Conservation (phyloP, 2,329 filamentous ascomycete genomes). For the Drechslerella stenobrocha region DNA sequence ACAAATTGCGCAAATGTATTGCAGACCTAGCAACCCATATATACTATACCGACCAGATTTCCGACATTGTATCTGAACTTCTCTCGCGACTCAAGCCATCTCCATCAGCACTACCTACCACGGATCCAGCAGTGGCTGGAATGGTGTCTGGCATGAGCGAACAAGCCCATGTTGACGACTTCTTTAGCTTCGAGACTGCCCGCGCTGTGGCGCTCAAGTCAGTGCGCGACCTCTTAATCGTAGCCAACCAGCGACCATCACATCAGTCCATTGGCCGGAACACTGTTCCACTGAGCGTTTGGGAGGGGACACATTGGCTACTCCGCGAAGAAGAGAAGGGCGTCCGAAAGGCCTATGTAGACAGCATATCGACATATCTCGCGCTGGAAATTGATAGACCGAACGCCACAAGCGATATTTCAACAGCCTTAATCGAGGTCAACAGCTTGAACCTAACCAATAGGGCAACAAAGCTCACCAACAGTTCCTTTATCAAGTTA, state of each 20-base stretch:
- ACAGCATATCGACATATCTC: slow-evolving; percentile 82
- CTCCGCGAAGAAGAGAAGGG: slow-evolving; percentile 75
- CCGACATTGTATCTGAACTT: slow-evolving; percentile 87
- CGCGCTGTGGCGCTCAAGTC: slow-evolving; percentile 70
- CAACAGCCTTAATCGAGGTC: slow-evolving; percentile 58
- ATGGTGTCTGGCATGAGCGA: slow-evolving; percentile 61
- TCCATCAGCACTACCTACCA: slow-evolving; percentile 57
- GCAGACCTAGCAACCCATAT: slow-evolving; percentile 91
- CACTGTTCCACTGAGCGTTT: slow-evolving; percentile 76
- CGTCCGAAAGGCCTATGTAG: slow-evolving; percentile 81
- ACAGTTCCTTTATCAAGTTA: slow-evolving; percentile 68
- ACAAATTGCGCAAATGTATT: slow-evolving; percentile 76
- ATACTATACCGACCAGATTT: slow-evolving; percentile 94
- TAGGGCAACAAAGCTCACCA: slow-evolving; percentile 54
- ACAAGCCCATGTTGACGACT: slow-evolving; percentile 62
- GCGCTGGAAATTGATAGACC: slow-evolving; percentile 64
- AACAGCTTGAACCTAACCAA: slow-evolving; percentile 51
- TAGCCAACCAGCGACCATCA: slow-evolving; percentile 71
- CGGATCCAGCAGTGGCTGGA: slow-evolving; percentile 60
- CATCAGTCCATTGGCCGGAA: slow-evolving; percentile 69
- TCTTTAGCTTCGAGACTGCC: slow-evolving; percentile 67
- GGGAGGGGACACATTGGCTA: slow-evolving; percentile 97
- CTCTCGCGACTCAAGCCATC: slow-evolving; percentile 75
- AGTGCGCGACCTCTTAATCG: slow-evolving; percentile 77
- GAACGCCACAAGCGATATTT: slow-evolving; percentile 63